These are phyloP conservation scores for Kalmanozyma brasiliensis DNA, from an alignment of 1,284 basidiomycete genomes.

Conservation along the genomic window DNA sequence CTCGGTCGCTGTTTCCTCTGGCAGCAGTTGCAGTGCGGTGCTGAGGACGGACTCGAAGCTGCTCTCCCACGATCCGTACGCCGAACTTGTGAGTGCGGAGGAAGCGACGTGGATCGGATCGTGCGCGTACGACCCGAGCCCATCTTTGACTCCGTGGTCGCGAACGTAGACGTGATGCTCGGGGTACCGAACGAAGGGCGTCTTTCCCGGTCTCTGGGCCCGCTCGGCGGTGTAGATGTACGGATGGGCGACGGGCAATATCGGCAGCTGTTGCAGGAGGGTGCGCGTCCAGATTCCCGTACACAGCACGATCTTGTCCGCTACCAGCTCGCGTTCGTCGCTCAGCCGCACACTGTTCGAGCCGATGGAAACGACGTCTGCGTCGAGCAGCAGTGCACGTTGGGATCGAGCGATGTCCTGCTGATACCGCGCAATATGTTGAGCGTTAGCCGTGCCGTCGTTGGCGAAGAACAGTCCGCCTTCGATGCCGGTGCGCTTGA, in stretches of 20 bases:
- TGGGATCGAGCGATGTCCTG: conserved; percentile 1
- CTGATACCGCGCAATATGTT: conserved; percentile 12
- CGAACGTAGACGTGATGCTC: conserved; percentile 15
- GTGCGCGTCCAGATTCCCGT: conserved; percentile 13
- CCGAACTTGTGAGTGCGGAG: background rate
- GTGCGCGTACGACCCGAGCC: conserved; percentile 13
- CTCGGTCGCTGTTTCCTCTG: background rate
- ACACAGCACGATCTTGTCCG: conserved; percentile 9
- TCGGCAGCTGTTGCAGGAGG: background rate
- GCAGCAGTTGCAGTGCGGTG: conserved; percentile 3
- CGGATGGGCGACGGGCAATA: conserved; percentile 16
- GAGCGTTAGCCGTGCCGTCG: conserved; percentile 11
- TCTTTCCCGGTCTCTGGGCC: background rate
- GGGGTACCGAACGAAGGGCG: conserved; percentile 17
- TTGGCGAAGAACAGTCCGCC: conserved; percentile 13
- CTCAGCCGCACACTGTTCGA: background rate
- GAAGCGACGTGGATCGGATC: conserved; percentile 16
- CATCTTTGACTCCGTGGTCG: conserved; percentile 13
- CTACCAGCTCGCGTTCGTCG: background rate
- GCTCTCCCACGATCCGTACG: conserved; percentile 11
- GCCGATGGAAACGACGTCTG: conserved; percentile 2
- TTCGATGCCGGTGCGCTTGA: background rate
- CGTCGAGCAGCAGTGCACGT: conserved; percentile 4
- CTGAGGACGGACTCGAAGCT: conserved; percentile 4
- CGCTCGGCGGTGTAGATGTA: conserved; percentile 12